Base-by-base conservation (phyloP, 2,329 filamentous ascomycete species). In the Ceratocystis ficicola region DNA sequence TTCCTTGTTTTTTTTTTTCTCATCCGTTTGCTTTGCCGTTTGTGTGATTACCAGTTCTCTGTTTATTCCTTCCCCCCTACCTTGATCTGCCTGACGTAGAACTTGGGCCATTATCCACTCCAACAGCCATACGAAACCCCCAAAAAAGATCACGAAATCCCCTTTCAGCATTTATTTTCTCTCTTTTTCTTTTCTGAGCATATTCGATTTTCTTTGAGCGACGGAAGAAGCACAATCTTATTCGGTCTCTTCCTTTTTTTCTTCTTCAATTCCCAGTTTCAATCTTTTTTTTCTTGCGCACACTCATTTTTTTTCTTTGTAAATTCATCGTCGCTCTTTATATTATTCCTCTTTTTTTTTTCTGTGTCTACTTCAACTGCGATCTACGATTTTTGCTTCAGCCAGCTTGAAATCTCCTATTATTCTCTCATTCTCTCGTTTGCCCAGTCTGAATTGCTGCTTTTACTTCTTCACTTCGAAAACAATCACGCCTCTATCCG, bases 301-400 rank as follows among this genome's bases (percentile, higher is more conserved):
- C 64, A 25, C 30, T 65, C 64, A 30, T 64, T 61, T 36, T 63
- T 63, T 46, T 36, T 63, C 22, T 36, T 44, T 57, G 15, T 67
- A 55, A 30, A 59, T 48, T 41, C 30, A 36, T 66, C 55, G 36
- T 44, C n/a, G 22, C 44, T 65, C 28, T 48, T 57, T 63, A 32
- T 59, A 22, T 61, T 22, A 22, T 52, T 52, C 8, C 7, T 25
- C 10, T 28, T 44, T 8, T 20, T 55, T 55, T 64, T 46, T 52
- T 44, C 44, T 44, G 46, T 63, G 44, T 46, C 28, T 63, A 46
- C 28, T 48, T 63, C 44, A 48, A 28, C 61, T 17, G 44, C 44
- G 22, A 25, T 52, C 48, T 25, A 52, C 22, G 7, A 52, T 52
- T 52, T 41, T 22, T 44, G 36, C 20, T 62, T 41, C 60, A 62